Evolutionary conservation across 2,329 filamentous ascomycete species (phyloP).

Genomic region (Fusarium xylarioides): DNA sequence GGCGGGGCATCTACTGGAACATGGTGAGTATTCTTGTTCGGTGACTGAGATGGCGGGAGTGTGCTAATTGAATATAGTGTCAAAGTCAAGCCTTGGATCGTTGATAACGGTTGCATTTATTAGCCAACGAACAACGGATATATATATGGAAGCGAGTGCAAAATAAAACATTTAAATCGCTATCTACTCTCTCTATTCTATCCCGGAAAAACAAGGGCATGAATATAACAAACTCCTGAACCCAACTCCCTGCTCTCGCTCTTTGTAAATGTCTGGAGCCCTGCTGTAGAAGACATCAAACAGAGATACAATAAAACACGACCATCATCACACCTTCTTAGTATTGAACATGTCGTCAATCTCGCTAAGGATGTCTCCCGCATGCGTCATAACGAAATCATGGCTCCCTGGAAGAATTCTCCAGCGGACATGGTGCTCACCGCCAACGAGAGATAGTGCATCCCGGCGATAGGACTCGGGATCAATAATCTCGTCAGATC

Average conservation of each 20-base stretch:
- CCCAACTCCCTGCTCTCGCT: constrained; percentile 15
- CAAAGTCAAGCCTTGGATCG: constrained; percentile 67
- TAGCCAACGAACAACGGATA: too few relatives aligned
- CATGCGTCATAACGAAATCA: constrained; percentile 70
- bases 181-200: constrained; percentile 24
- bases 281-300: not conserved
- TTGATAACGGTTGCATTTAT: constrained; percentile 40
- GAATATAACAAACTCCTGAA: not conserved
- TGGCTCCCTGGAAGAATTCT: constrained; percentile 63
- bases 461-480: constrained; percentile 59
- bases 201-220: not conserved
- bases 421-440: constrained; percentile 60
- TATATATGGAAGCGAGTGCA: not conserved
- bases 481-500: constrained; percentile 62
- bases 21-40: constrained; percentile 57
- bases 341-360: constrained; percentile 60
- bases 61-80: constrained; percentile 55
- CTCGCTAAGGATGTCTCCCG: constrained; percentile 53
- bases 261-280: not conserved
- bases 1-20: constrained; percentile 64
- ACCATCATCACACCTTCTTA: constrained; percentile 9
- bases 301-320: not conserved
- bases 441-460: constrained; percentile 61
- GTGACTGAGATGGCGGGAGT: not conserved
- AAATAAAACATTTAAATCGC: not conserved